Percentiles rank a stretch among this genome's conserved stretches.
phyloP scores from a whole-genome alignment of 306 rosid species.

The Cicer cuneatum region DNA sequence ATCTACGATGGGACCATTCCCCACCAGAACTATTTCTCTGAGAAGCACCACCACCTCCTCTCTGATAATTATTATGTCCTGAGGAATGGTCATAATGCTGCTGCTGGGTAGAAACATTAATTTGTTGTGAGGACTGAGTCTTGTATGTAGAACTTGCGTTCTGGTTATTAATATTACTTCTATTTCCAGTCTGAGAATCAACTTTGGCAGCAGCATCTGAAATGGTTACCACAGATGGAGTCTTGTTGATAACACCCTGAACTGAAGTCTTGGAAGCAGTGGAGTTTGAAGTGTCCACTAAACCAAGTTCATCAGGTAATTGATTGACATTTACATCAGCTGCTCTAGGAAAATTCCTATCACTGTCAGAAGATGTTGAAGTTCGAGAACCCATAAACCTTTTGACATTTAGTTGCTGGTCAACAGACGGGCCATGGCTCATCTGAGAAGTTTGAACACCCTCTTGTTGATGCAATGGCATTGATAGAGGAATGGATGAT shows the following conservation, averaged over 20 bases:
- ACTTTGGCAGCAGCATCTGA: constrained; percentile 55
- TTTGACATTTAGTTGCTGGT: constrained; percentile 59
- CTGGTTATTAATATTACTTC: constrained; percentile 55
- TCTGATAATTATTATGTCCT: constrained; percentile 63
- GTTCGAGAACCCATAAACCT: constrained; percentile 63
- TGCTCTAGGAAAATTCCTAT: constrained; percentile 58
- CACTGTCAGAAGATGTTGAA: constrained; percentile 64
- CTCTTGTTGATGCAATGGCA: constrained; percentile 76
- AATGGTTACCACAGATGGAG: constrained; percentile 47
- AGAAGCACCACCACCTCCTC: constrained; percentile 68
- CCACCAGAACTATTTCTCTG: constrained; percentile 72
- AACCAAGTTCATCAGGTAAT: constrained; percentile 80
- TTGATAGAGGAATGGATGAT: constrained; percentile 70
- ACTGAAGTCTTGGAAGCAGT: constrained; percentile 54
- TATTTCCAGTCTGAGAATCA: constrained; percentile 54
- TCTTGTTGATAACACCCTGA: constrained; percentile 47
- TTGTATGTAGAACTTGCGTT: constrained; percentile 51
- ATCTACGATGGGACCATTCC: constrained; percentile 82
- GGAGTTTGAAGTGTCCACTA: constrained; percentile 64
- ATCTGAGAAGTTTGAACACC: constrained; percentile 63
- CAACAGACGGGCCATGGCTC: constrained; percentile 63
- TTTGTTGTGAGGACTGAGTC: constrained; percentile 60
- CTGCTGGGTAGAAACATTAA: constrained; percentile 59
- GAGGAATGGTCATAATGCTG: constrained; percentile 77
- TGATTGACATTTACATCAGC: constrained; percentile 66